phyloP scores from a whole-genome alignment of 2,329 filamentous ascomycete genomes.

The Geoglossum cookeanum region DNA sequence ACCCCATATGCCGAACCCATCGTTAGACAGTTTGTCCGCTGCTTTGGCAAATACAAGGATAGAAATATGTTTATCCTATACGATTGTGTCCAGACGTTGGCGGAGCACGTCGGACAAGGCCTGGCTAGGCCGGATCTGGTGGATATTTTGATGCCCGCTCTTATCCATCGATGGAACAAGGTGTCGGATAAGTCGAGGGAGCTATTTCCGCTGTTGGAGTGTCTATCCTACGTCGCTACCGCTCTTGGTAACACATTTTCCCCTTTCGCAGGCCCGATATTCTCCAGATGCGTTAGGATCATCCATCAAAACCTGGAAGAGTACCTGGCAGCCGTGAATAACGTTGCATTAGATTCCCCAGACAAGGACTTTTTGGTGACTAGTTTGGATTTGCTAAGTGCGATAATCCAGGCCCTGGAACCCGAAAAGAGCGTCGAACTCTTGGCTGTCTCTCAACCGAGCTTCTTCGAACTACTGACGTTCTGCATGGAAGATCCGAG shows the following conservation, averaged over 20 bases:
- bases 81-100: conserved; percentile 92
- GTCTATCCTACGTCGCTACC: conserved; percentile 80
- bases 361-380: conserved; percentile 97
- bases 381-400: conserved; percentile 79
- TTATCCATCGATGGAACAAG: conserved; percentile 74
- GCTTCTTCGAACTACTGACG: conserved; percentile 75
- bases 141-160: conserved; percentile 73
- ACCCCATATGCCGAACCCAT: conserved; percentile 80
- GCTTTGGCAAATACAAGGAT: conserved; percentile 93
- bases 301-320: conserved; percentile 84
- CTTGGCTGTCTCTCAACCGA: conserved; percentile 54
- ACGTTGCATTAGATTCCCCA: conserved; percentile 52
- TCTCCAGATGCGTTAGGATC: conserved; percentile 71
- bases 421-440: conserved; percentile 54
- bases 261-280: conserved; percentile 72
- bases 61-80: conserved; percentile 98
- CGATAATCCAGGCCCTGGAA: conserved; percentile 79
- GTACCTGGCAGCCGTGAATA: conserved; percentile 47
- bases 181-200: conserved; percentile 80
- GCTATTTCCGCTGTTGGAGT: conserved; percentile 89
- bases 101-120: conserved; percentile 70
- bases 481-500: conserved; percentile 84
- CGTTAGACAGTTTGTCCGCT: conserved; percentile 75
- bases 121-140: conserved; percentile 69
- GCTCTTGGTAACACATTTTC: conserved; percentile 68